phyloP scores from a whole-genome alignment of 805 yeast genomes.

The Hanseniaspora clermontiae region DNA sequence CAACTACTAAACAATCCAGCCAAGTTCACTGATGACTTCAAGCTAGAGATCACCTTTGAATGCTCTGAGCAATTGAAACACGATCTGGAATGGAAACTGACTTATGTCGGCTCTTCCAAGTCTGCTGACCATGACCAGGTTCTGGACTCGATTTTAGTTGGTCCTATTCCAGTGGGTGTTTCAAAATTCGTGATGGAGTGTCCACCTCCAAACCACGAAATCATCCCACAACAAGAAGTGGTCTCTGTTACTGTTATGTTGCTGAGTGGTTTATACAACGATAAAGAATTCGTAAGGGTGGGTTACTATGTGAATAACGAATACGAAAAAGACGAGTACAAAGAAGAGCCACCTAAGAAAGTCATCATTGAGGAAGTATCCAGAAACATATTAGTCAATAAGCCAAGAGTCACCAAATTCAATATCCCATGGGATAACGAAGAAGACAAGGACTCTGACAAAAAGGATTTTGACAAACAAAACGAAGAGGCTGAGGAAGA shows the following conservation, averaged over 20 bases:
- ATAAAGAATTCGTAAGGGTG: slow-evolving; percentile 87
- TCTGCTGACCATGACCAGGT: slow-evolving; percentile 95
- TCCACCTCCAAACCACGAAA: slow-evolving; percentile 91
- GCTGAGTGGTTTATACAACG: slow-evolving; percentile 84
- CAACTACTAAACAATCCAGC: slow-evolving; percentile 93
- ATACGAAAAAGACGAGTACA: slow-evolving; percentile 80
- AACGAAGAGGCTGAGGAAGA: slow-evolving; percentile 51
- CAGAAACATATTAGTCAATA: slow-evolving; percentile 87
- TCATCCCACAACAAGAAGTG: slow-evolving; percentile 90
- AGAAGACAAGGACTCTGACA: slow-evolving; percentile 57
- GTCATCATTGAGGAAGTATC: slow-evolving; percentile 91
- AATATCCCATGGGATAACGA: slow-evolving; percentile 94
- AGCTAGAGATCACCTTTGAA: slow-evolving; percentile 94
- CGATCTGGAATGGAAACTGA: slow-evolving; percentile 93
- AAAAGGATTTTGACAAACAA: slow-evolving; percentile 51
- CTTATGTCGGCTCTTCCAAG: slow-evolving; percentile 91
- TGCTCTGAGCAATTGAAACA: slow-evolving; percentile 76
- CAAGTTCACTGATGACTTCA: slow-evolving; percentile 80
- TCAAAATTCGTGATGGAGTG: slow-evolving; percentile 87
- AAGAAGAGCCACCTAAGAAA: slow-evolving; percentile 86
- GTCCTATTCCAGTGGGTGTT: slow-evolving; percentile 96
- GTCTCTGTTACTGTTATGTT: slow-evolving; percentile 91
- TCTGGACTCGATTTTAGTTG: slow-evolving; percentile 88
- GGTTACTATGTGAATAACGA: slow-evolving; percentile 97
- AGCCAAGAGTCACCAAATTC: slow-evolving; percentile 93